Evolutionary conservation across 257 asterid genomes (phyloP), one percentile per base, ranked within the genome.

Genomic region (Nicotiana knightiana): DNA sequence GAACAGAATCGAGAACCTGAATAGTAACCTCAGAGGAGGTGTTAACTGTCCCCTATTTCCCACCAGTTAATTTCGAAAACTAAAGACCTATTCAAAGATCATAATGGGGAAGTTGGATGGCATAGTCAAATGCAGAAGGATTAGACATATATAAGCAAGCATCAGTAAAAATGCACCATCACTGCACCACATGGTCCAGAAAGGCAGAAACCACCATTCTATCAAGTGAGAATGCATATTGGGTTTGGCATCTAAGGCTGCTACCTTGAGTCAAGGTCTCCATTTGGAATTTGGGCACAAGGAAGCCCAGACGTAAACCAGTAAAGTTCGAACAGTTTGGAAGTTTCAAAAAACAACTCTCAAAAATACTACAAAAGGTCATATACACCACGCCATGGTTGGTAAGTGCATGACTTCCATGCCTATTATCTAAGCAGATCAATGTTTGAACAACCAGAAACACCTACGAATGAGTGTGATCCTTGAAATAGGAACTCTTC

Each of bases 191-290:
- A 71, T 71, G 79, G 61, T 46, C 61, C 15, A 58, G 51, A 21
- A 21, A 21, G 24, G 24, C 24, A 21, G 24, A 71, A 24, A 35
- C 24, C 17, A 35, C 1, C 61, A 12, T 21, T 46, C 11, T 46
- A 46, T 46, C 79, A 46, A 43, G 30, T 71, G 51, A 46, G 79
- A 37, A 71, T 6, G 61, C 61, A 71, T 43, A 71, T 43, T 6
- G 13, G 79, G 61, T 24, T 71, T 71, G 79, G 79, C 79, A 46
- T 71, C 79, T 15, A 46, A 46, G 61, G 79, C 24, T 46, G 61
- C 79, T 46, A 71, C 39, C 37, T 46, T 13, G 15, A 24, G 61
- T 15, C 37, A 71, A 13, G 61, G 15, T 24, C 6, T 71, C 21
- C 24, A 71, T 13, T 46, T 46, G 9, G 28, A 46, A 13, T n/a